A percentile compares a stretch with the other conserved stretches of the same genome.
These are phyloP conservation scores for Tolypocladium endophyticum DNA, from an alignment of 2,329 filamentous ascomycete species.

Conservation along the genomic window DNA sequence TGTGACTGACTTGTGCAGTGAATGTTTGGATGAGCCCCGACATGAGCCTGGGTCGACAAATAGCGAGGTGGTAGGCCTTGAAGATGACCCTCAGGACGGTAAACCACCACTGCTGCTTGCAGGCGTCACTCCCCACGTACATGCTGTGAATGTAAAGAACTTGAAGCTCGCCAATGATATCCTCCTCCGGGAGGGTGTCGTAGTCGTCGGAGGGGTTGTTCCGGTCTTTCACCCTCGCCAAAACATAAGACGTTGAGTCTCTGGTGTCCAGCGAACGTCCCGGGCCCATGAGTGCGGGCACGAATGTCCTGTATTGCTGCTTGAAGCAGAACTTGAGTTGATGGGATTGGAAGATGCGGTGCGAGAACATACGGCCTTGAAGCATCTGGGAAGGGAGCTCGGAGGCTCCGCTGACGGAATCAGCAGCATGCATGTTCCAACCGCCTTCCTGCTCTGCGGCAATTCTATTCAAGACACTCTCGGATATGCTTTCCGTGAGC, in stretches of 20 bases:
- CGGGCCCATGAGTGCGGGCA: conserved; percentile 23
- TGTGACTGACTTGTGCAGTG: conserved; percentile 44
- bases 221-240: conserved; percentile 21
- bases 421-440: conserved; percentile 44
- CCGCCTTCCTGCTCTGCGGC: conserved; percentile 28
- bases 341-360: conserved; percentile 19
- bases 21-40: conserved; percentile 37
- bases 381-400: conserved; percentile 26
- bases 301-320: conserved; percentile 30
- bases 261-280: conserved; percentile 32
- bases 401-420: conserved; percentile 35
- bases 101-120: conserved; percentile 53
- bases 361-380: conserved; percentile 27
- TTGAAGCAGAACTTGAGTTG: conserved; percentile 39
- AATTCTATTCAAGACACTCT: conserved; percentile 33
- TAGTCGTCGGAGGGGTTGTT: conserved; percentile 10
- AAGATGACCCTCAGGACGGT: conserved; percentile 41
- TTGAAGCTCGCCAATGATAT: conserved; percentile 49
- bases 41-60: conserved; percentile 31
- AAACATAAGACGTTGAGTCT: conserved; percentile 38
- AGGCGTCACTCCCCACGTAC: conserved; percentile 46
- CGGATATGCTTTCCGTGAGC: conserved; percentile 38
- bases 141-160: conserved; percentile 48
- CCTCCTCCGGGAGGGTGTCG: conserved; percentile 19
- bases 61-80: conserved; percentile 34